Evolutionary conservation across 75 land plant genomes (phyloP).

Genomic region (Cupressus sempervirens): DNA sequence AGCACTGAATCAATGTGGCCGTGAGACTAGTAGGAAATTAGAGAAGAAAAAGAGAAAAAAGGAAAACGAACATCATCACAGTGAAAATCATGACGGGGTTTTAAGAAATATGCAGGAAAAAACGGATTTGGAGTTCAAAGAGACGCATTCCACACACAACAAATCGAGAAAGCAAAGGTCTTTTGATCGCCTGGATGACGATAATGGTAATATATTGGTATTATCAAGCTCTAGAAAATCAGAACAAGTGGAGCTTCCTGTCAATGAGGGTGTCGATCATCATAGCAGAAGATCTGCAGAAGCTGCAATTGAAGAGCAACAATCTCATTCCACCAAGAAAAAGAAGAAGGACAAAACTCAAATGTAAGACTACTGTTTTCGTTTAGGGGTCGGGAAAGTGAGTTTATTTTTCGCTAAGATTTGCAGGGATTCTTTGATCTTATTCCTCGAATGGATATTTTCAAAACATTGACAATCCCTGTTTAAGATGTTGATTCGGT

Average conservation of each 20-base stretch:
- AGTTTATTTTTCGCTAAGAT: neutral
- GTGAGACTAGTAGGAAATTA: neutral
- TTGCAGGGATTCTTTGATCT: neutral
- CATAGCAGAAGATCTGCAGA: neutral
- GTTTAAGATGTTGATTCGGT: neutral
- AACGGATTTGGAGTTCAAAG: conserved; percentile 1
- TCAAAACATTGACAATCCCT: neutral
- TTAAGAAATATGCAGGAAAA: neutral
- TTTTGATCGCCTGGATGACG: neutral
- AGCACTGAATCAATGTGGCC: neutral
- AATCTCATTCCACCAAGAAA: neutral
- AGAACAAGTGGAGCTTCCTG: neutral
- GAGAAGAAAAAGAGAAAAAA: neutral
- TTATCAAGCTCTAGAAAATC: neutral
- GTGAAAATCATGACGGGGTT: neutral
- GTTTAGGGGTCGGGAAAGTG: neutral
- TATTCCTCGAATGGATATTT: neutral
- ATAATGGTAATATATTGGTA: neutral
- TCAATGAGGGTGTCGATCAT: neutral
- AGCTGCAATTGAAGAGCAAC: neutral
- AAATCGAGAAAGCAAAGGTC: neutral
- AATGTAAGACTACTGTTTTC: neutral
- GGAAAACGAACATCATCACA: neutral
- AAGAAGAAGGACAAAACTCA: neutral
- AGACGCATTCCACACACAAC: neutral